These are phyloP conservation scores for Papiliotrema nemorosa DNA, from an alignment of 1,284 basidiomycete species.

Conservation along the genomic window DNA sequence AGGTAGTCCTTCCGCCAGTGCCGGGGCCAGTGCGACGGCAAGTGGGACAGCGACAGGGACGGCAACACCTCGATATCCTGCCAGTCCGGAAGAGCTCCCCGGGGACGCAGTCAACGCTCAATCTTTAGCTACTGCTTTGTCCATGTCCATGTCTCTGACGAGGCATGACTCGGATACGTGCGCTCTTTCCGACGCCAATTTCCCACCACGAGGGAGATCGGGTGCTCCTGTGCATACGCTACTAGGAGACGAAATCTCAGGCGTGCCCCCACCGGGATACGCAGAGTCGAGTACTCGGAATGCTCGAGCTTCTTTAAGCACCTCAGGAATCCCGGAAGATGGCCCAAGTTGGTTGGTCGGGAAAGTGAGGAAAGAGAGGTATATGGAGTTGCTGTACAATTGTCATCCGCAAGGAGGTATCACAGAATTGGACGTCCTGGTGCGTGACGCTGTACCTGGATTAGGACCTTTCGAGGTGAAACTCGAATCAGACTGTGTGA, in stretches of 20 bases:
- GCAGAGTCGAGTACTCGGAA: no score
- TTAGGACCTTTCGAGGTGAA: constrained; percentile 27
- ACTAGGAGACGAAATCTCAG: no score
- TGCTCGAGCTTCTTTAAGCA: no score
- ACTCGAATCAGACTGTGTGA: constrained; percentile 27
- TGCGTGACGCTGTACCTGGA: constrained; percentile 19
- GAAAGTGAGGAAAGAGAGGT: constrained; percentile 3
- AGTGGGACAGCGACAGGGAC: not conserved
- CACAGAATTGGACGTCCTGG: constrained; percentile 18
- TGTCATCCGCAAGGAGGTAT: constrained; percentile 20
- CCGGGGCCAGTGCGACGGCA: not conserved
- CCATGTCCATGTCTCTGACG: constrained; percentile 2
- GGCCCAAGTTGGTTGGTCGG: constrained; percentile 15
- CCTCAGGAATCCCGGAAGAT: not conserved
- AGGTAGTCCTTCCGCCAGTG: no score
- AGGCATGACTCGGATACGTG: not conserved
- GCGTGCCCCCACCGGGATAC: no score
- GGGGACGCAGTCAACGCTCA: constrained; percentile 1
- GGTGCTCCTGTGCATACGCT: no score
- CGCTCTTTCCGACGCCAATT: not conserved
- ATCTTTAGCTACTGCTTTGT: constrained; percentile 1
- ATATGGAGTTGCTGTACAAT: constrained; percentile 23
- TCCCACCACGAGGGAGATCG: no score
- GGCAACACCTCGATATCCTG: not conserved
- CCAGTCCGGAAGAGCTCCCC: not conserved